Percentiles rank a stretch among this genome's conserved stretches.
Conservation (phyloP, 2,329 filamentous ascomycete species). For the Aspergillus neotritici region DNA sequence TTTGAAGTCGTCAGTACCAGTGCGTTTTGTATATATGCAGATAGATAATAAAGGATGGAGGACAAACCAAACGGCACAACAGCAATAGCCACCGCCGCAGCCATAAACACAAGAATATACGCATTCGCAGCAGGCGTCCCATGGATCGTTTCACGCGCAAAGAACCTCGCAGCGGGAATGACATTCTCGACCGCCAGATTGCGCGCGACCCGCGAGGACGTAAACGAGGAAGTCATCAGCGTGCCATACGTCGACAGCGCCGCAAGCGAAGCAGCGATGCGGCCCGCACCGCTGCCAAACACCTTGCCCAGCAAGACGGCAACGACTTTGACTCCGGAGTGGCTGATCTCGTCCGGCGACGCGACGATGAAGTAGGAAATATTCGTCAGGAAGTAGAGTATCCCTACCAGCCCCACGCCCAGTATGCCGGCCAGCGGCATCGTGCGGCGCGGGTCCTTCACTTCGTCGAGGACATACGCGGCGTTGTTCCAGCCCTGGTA, state of each 20-base stretch:
- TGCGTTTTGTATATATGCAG: too few relatives aligned
- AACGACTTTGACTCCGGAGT: constrained; percentile 40
- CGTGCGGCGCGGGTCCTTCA: constrained; percentile 59
- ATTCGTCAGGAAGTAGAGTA: constrained; percentile 63
- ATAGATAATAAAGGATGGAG: too few relatives aligned
- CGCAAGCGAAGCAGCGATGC: constrained; percentile 50
- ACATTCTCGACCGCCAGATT: constrained; percentile 62
- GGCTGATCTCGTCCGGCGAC: constrained; percentile 36
- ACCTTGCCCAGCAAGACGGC: constrained; percentile 41
- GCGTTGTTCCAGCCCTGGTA: constrained; percentile 47
- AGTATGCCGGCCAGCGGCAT: constrained; percentile 60
- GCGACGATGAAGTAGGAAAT: constrained; percentile 59
- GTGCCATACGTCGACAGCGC: constrained; percentile 64
- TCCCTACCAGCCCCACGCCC: constrained; percentile 53
- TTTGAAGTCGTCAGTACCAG: not conserved
- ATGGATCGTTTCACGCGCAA: constrained; percentile 61
- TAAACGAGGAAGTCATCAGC: constrained; percentile 63
- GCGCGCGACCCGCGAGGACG: constrained; percentile 60
- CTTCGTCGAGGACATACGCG: constrained; percentile 51
- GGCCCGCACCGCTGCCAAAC: constrained; percentile 42
- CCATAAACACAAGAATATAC: constrained; percentile 56
- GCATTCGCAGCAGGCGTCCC: constrained; percentile 53
- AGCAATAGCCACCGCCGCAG: constrained; percentile 52
- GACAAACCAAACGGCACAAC: constrained; percentile 51
- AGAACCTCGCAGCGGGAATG: constrained; percentile 58